A percentile compares a stretch with the other conserved stretches of the same genome.
Conservation (phyloP, 2,329 filamentous ascomycete genomes). For the Stemphylium lycopersici region DNA sequence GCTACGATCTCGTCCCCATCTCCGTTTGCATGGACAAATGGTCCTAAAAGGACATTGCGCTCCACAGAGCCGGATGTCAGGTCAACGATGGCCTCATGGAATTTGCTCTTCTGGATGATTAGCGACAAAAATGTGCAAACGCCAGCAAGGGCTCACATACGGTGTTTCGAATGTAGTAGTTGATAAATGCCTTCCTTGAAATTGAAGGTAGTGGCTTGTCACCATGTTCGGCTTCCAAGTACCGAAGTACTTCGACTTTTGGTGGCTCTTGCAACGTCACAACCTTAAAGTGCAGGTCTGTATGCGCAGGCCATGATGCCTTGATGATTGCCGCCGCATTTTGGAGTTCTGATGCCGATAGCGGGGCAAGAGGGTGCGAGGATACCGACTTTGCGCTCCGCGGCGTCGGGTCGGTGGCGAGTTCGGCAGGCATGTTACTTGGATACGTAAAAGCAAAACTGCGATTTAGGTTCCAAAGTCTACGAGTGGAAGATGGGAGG, state of each 20-base stretch:
- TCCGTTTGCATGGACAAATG: constrained; percentile 62
- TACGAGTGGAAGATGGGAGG: background rate
- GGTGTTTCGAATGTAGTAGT: constrained; percentile 66
- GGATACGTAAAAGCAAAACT: background rate
- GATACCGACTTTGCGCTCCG: constrained; percentile 29
- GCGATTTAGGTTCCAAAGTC: background rate
- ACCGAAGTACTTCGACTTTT: constrained; percentile 65
- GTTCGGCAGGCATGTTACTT: constrained; percentile 38
- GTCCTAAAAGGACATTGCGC: constrained; percentile 64
- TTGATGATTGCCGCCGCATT: constrained; percentile 58
- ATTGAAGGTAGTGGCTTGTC: constrained; percentile 59
- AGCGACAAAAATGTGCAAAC: background rate
- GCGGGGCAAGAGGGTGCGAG: constrained; percentile 65
- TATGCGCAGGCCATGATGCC: constrained; percentile 61
- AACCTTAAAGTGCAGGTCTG: constrained; percentile 68
- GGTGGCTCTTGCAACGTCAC: constrained; percentile 70
- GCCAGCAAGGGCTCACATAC: constrained; percentile 46
- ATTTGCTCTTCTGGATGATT: constrained; percentile 58
- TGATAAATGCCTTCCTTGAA: constrained; percentile 61
- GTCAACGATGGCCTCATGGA: constrained; percentile 66
- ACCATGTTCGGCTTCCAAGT: constrained; percentile 66
- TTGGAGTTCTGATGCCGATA: constrained; percentile 64
- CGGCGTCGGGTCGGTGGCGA: constrained; percentile 29
- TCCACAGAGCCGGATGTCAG: constrained; percentile 59
- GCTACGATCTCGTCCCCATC: constrained; percentile 66